Evolutionary conservation across 768 basidiomycete species (phyloP), one percentile per base, ranked within the genome.

Genomic region (Termitomyces sp.): DNA sequence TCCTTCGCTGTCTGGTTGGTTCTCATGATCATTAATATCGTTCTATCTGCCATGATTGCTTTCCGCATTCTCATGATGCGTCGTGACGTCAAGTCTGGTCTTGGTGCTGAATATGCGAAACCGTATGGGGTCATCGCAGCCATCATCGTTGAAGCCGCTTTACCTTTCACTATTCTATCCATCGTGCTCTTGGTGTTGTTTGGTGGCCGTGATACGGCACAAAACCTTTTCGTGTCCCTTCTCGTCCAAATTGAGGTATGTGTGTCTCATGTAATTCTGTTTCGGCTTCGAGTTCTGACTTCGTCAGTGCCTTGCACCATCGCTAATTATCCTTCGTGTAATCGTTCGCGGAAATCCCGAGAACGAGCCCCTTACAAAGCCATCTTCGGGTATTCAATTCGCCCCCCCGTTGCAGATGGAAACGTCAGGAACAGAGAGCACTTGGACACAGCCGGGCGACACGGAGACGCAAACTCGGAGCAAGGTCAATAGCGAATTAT

Each of bases 131-230:
- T 64, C n/a, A 63, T 70, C 35, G 63, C 61, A 7, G 61, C 71
- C 13, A 64, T 73, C 50, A 60, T 70, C 43, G 52, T 74, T 20
- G 72, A 75, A 57, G 66, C 67, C 15, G 71, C 73, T 18, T 47
- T 70, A 13, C 71, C 71, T 2, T 73, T 70, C 65, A 66, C 67
- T 9, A 38, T 73, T 18, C 50, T 72, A 7, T 71, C 69, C 7
- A 59, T 73, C 39, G 56, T 68, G 15, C 61, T 65, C 2, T 56
- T 65, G 12, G 63, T 52, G 7, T 56, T 64, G 13, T 66, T 64
- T 23, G 61, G 63, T 0, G 59, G 56, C 23, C 54, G 50, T 7
- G 54, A 64, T 45, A 63, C 54, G 0, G 61, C 60, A 22, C 61
- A 64, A 50, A 65, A 65, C 41, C 40, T 68, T 5, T 66, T 66